These are phyloP conservation scores for Lyophyllum semitale DNA, from an alignment of 768 basidiomycete species.

Conservation along the genomic window DNA sequence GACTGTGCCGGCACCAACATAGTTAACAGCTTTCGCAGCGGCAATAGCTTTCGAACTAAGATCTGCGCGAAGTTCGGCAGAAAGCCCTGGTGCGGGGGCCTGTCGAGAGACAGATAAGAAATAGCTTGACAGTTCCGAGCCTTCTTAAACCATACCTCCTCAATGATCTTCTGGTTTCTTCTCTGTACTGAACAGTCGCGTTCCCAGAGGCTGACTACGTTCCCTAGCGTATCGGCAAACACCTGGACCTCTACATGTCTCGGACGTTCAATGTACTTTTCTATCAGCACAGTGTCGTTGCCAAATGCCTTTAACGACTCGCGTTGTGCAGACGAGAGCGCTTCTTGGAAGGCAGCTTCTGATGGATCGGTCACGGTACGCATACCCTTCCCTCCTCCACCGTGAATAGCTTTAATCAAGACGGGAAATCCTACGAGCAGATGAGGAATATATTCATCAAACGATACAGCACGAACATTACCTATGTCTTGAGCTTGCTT, in stretches of 20 bases:
- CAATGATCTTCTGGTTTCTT: conserved; percentile 94
- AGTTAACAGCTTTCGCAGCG: conserved; percentile 90
- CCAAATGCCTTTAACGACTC: conserved; percentile 89
- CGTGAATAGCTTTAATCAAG: conserved; percentile 94
- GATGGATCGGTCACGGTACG: conserved; percentile 65
- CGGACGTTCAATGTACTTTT: conserved; percentile 86
- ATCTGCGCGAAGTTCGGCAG: conserved; percentile 75
- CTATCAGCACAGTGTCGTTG: conserved; percentile 83
- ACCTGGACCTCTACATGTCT: conserved; percentile 95
- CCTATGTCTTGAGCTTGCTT: conserved; percentile 74
- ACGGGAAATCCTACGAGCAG: conserved; percentile 72
- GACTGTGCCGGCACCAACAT: conserved; percentile 92
- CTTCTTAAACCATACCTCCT: conserved; percentile 56
- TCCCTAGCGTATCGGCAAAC: conserved; percentile 83
- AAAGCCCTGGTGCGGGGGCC: conserved; percentile 91
- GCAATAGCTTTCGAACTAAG: conserved; percentile 86
- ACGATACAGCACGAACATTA: conserved; percentile 18
- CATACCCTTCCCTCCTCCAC: conserved; percentile 97
- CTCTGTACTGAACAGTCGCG: conserved; percentile 91
- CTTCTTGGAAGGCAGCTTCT: conserved; percentile 73
- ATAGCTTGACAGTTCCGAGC: background rate
- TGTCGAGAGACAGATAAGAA: conserved; percentile 27
- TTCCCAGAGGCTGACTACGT: conserved; percentile 93
- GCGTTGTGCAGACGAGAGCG: conserved; percentile 83
- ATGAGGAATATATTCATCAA: background rate